These are phyloP conservation scores for Ceratocystis alfenasii DNA, from an alignment of 2,329 filamentous ascomycete species.

Conservation along the genomic window DNA sequence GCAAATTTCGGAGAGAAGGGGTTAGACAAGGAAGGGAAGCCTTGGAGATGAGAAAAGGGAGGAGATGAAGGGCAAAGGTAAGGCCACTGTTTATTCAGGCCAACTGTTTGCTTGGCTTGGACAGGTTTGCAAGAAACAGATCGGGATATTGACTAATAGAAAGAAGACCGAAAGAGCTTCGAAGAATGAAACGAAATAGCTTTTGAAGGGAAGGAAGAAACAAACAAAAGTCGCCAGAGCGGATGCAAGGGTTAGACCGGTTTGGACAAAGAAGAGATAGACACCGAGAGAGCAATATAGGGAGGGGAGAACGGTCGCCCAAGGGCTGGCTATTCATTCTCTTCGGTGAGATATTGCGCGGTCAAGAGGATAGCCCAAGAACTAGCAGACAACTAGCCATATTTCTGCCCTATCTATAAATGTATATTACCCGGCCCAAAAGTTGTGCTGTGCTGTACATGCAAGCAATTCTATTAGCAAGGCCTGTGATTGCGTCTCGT, in stretches of 20 bases:
- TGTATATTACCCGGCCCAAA: too few relatives aligned
- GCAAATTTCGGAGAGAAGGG: neutral
- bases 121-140: neutral
- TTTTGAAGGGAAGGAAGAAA: neutral
- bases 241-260: too few relatives aligned
- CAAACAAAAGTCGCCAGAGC: neutral
- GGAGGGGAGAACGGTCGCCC: too few relatives aligned
- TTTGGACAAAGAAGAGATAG: too few relatives aligned
- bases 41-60: constrained; percentile 23
- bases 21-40: neutral
- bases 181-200: neutral
- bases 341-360: too few relatives aligned
- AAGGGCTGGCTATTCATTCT: too few relatives aligned
- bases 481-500: neutral
- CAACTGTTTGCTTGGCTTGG: neutral
- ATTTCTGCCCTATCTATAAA: neutral
- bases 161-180: neutral
- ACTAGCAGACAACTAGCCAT: neutral
- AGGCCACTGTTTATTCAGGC: constrained; percentile 19
- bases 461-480: neutral
- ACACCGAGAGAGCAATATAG: too few relatives aligned
- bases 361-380: too few relatives aligned
- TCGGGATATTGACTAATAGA: neutral
- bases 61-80: constrained; percentile 22
- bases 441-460: neutral